Conservation (phyloP, 345 rosid genomes). For the Aethionema arabicum region DNA sequence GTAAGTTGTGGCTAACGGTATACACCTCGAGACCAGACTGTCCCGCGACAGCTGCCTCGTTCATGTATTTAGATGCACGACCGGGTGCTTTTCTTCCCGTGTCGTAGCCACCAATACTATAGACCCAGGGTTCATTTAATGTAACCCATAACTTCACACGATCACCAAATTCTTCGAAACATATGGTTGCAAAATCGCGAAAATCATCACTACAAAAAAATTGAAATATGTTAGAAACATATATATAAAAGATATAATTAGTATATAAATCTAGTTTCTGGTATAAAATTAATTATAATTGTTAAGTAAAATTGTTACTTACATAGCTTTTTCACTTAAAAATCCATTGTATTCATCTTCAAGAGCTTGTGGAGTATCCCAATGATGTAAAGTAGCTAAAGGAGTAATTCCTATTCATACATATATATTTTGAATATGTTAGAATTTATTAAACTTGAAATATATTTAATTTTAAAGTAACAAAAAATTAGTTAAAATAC, state of each 20-base stretch:
- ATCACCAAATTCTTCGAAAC: slow-evolving; percentile 43
- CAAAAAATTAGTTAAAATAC: slow-evolving; percentile 19
- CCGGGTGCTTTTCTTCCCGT: slow-evolving; percentile 40
- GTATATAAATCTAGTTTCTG: no score
- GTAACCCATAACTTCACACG: slow-evolving; percentile 50
- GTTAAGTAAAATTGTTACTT: slow-evolving; percentile 32
- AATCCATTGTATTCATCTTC: slow-evolving; percentile 64
- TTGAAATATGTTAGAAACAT: slow-evolving; percentile 13
- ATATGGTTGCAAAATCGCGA: slow-evolving; percentile 34
- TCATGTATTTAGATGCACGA: slow-evolving; percentile 41
- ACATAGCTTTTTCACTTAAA: slow-evolving; percentile 47
- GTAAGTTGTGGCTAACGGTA: slow-evolving; percentile 37
- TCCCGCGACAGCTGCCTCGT: slow-evolving; percentile 33
- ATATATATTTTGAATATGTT: background rate
- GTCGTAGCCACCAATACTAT: slow-evolving; percentile 39
- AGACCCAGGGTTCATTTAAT: slow-evolving; percentile 42
- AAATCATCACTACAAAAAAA: slow-evolving; percentile 37
- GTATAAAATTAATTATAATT: no score
- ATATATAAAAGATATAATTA: background rate
- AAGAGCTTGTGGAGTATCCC: slow-evolving; percentile 64
- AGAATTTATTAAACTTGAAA: background rate
- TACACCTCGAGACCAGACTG: slow-evolving; percentile 37
- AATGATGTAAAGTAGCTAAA: slow-evolving; percentile 54
- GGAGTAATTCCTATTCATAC: slow-evolving; percentile 47
- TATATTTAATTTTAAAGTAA: background rate